Base-by-base conservation (phyloP, 2,329 filamentous ascomycete species). In the Trichophaea hybrida region DNA sequence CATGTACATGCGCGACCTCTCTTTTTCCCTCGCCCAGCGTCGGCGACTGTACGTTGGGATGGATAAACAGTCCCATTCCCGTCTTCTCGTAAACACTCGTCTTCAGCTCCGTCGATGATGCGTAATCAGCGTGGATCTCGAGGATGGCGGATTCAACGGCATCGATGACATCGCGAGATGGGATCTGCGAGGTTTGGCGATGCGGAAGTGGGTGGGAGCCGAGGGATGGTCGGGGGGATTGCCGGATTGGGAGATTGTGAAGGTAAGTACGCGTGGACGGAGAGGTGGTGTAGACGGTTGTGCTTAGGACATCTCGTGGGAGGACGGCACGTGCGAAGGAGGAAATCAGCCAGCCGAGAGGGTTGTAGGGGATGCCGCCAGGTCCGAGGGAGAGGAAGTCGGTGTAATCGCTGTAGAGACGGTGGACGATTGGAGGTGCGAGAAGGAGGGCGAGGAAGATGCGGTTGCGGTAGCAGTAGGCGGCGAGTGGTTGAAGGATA, bases 331-430 rank as follows among this genome's bases (percentile, higher is more conserved):
- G 64, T 1, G 70, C 46, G 33, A 67, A 49, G 12, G 62, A 65
- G 35, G 66, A 66, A 6, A 67, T 43, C 10, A 72, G 49, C 70
- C 71, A 74, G 50, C 72, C 72, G 32, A 71, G 35, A 10, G 69
- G 38, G 60, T 74, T 73, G 58, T 71, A 68, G 1, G 72, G 72
- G 1, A 69, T 57, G 0, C 72, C 72, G 5, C 72, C 72, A 1
- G 67, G 69, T 1, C 72, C 72, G 46, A 73, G 70, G n/a, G 68
- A 68, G 10, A 68, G 61, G 64, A 70, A 74, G 34, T 65, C 64
- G n/a, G 61, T 64, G 61, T 73, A 74, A 61, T 74, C 70, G 55
- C 67, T n/a, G 52, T 52, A 43, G 2, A 55, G 33, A 33, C 52
- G 48, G 38, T 57, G 50, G 34, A 60, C 24, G 5, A 62, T 8